Evolutionary conservation across 75 land plant species (phyloP), one percentile per base, ranked within the genome.

Genomic region (Azolla pinnata): DNA sequence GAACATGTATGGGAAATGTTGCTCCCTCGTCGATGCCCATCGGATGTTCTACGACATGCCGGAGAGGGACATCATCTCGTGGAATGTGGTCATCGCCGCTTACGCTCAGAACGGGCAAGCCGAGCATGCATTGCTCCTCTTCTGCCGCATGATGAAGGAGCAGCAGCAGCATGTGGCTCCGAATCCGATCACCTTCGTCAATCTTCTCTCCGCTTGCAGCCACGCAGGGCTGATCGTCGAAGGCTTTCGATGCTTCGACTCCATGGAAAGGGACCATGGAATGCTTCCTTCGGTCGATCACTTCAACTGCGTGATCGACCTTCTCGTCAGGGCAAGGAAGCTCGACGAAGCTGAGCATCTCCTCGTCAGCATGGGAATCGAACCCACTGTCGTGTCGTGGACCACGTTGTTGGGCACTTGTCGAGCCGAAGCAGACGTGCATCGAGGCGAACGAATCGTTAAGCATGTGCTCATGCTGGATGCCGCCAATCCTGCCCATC

Each of bases 71-170:
- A 32, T 32, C 1, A 73, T 80, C 46, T 64, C 87, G 16, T 83
- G 86, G 80, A 83, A 76, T 60, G 72, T 83, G 1, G 55, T 83
- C 55, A 68, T 82, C 24, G 40, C 72, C 0, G 82, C 75, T 4
- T 79, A 71, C 44, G 72, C 75, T 56, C 67, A 69, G 27, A 65
- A 72, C 47, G 56, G 60, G 42, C 65, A 53, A 56, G 74, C 66
- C 3, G 56, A 31, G 1, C 32, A 68, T 12, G 67, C 49, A 46
- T 44, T 82, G 44, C 60, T 63, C 23, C 55, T 79, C 33, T 79
- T 82, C 63, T 44, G 48, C 4, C 23, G 45, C 32, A 78, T 82
- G 84, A 31, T 56, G 44, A 32, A 59, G 21, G 62, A 64, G 14
- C 69, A 66, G 0, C 28, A 59, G 21, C 58, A 64, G 14, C 69